These are phyloP conservation scores for Lachancea meyersii DNA, from an alignment of 805 yeast species.

Conservation along the genomic window DNA sequence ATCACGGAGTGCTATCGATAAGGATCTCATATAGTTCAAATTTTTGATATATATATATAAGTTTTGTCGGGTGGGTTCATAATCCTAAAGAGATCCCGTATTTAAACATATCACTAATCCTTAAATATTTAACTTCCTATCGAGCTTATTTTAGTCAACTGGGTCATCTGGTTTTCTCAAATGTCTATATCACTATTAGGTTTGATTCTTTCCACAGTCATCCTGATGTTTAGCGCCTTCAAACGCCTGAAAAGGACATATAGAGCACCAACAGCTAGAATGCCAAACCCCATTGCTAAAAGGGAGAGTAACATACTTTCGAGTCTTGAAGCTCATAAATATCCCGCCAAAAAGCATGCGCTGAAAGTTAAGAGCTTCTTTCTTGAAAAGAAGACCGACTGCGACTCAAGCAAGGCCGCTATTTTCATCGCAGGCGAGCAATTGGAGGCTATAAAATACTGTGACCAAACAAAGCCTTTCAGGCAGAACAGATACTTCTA, in stretches of 20 bases:
- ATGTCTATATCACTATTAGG: constrained; percentile 1
- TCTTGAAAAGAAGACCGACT: constrained; percentile 18
- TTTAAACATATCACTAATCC: not conserved
- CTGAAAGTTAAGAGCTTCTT: constrained; percentile 42
- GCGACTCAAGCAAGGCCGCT: constrained; percentile 31
- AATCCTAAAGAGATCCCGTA: not conserved
- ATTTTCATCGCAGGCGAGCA: constrained; percentile 54
- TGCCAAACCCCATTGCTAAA: not conserved
- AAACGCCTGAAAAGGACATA: not conserved
- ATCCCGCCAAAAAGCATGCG: constrained; percentile 83
- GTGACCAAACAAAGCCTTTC: constrained; percentile 71
- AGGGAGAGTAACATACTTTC: constrained; percentile 1
- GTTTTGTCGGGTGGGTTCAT: not conserved
- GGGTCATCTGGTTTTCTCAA: not conserved
- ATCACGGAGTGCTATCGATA: no score
- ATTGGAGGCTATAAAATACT: constrained; percentile 56
- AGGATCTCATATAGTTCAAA: not conserved
- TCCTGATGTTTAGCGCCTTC: constrained; percentile 5
- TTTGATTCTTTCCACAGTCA: constrained; percentile 1
- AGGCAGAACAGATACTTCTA: constrained; percentile 90
- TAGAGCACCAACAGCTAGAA: not conserved
- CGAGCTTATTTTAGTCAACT: not conserved
- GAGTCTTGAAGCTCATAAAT: constrained; percentile 37
- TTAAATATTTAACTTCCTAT: no score
- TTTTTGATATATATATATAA: not conserved